Evolutionary conservation across 2,329 filamentous ascomycete genomes (phyloP).

Genomic region (Simplicillium sp.): DNA sequence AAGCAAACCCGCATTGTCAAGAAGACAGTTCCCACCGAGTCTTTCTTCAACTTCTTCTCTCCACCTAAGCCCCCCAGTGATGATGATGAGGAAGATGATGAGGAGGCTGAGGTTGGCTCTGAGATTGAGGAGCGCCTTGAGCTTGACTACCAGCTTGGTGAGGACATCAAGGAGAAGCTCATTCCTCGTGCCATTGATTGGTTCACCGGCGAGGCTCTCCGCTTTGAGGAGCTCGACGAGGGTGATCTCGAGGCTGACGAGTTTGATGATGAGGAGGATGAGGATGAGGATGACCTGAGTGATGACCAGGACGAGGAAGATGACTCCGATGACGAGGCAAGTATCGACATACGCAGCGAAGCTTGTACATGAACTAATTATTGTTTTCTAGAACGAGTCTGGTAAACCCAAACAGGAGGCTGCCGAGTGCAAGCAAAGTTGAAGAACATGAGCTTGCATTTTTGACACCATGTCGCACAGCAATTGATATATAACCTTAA

Average conservation of each 20-base stretch:
- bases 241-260: conserved; percentile 77
- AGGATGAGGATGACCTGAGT: conserved; percentile 79
- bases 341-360: conserved; percentile 13
- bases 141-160: conserved; percentile 95
- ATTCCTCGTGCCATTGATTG: conserved; percentile 98
- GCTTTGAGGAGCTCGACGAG: conserved; percentile 83
- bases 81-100: conserved; percentile 56
- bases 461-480: no score
- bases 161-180: conserved; percentile 99
- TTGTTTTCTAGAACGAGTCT: conserved; percentile 58
- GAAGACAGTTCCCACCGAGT: conserved; percentile 97
- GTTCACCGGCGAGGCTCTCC: conserved; percentile 97
- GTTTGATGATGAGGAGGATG: conserved; percentile 85
- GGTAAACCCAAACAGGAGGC: conserved; percentile 90
- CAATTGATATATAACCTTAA: no score
- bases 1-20: conserved; percentile 99
- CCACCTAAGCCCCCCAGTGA: conserved; percentile 79
- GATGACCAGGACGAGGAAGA: conserved; percentile 79
- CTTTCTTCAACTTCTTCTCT: conserved; percentile 99
- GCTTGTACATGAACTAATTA: background rate
- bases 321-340: conserved; percentile 70
- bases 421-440: conserved; percentile 95
- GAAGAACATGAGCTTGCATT: conserved; percentile 21
- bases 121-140: conserved; percentile 97
- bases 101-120: conserved; percentile 54